phyloP scores from a whole-genome alignment of 1,284 basidiomycete genomes.

The Cryptococcus sp. region DNA sequence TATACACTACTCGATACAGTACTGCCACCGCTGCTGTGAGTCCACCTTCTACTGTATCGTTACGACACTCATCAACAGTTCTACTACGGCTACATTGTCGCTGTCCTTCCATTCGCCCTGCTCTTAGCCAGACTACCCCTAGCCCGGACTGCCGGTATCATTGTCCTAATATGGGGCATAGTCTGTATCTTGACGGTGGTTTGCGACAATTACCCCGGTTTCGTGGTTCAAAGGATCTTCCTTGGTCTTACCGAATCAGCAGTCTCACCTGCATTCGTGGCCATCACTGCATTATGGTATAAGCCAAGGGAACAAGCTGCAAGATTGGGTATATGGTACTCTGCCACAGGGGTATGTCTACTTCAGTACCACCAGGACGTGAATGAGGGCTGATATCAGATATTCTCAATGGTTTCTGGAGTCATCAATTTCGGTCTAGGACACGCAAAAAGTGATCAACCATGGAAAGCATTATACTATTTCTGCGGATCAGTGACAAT shows the following conservation, averaged over 20 bases:
- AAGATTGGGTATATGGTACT: conserved; percentile 52
- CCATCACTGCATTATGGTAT: conserved; percentile 53
- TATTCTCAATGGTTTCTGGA: conserved; percentile 48
- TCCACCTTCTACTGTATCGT: not conserved
- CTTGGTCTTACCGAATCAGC: conserved; percentile 50
- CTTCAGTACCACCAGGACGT: not conserved
- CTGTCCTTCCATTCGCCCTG: conserved; percentile 49
- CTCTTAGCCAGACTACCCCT: conserved; percentile 50
- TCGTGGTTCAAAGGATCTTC: conserved; percentile 52
- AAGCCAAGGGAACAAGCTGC: conserved; percentile 47
- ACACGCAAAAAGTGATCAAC: conserved; percentile 38
- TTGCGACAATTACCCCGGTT: conserved; percentile 44
- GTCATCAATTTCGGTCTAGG: conserved; percentile 53
- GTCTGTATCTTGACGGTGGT: conserved; percentile 51
- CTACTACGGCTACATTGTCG: conserved; percentile 53
- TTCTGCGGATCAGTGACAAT: conserved; percentile 53
- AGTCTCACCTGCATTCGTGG: conserved; percentile 53
- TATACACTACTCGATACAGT: conserved; percentile 41
- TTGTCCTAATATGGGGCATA: conserved; percentile 51
- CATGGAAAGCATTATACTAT: conserved; percentile 54
- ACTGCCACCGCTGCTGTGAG: conserved; percentile 41
- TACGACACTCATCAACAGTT: too few species aligned
- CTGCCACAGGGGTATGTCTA: conserved; percentile 49
- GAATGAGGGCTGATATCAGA: conserved; percentile 9
- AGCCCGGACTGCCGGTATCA: conserved; percentile 36